Base-by-base conservation (phyloP, 768 basidiomycete species). In the Candolleomyces efflorescens region DNA sequence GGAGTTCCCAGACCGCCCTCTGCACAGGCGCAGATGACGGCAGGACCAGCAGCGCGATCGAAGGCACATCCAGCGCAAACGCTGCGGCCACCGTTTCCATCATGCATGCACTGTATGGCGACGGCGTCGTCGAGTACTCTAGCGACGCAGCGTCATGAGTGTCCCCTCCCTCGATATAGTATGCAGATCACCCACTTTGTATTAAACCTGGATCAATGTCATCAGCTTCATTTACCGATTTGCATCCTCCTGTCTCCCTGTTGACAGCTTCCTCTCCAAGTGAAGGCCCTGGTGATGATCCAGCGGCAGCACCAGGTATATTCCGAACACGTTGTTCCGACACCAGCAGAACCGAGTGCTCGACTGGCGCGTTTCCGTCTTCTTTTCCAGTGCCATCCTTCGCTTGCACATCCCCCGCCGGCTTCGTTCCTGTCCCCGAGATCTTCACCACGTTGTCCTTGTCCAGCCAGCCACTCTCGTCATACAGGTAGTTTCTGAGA, bases 51-150 rank as follows among this genome's bases (percentile, higher is more conserved):
- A 92, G 72, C 18, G 82, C 90, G 12, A 82, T 64, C 41, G 78
- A 76, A 39, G 87, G 85, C 20, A 92, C 90, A 54, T 90, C 88
- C 18, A 90, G 66, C 17, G 89, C 90, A 67, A 92, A 87, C 3
- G 78, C 76, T 10, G 82, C 79, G 5, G 86, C 89, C 49, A 92
- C 77, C 2, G 85, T 85, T 66, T 92, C 90, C 62, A 91, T 65
- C 32, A 77, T 70, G 59, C 76, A 73, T 5, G 79, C 75, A 63
- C 83, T 80, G 61, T 87, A 80, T 15, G 82, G 80, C 38, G 85
- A 81, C 39, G 77, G 70, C 2, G 75, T 78, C 37, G 67, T 70
- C 15, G 67, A 61, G 64, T 80, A 73, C 63, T 76, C 85, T 86
- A 65, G 47, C 36, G 55, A 53, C 23, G 27, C 13, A 17, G 27